Conservation (phyloP, 2,329 filamentous ascomycete genomes). For the Neocucurbitaria cava region DNA sequence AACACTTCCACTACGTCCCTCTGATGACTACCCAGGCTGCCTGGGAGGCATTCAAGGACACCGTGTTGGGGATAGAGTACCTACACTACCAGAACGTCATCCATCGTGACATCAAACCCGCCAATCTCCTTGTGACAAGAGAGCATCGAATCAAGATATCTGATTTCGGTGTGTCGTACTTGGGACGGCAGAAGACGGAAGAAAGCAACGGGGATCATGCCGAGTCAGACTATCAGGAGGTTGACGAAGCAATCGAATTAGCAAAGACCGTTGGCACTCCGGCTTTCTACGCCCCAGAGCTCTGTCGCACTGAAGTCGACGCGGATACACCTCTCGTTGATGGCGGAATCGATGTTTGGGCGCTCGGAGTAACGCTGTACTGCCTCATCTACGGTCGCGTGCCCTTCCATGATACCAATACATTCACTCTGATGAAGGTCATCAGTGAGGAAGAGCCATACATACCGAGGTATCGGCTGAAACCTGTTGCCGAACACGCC, state of each 20-base stretch:
- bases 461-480: constrained; percentile 82
- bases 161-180: constrained; percentile 97
- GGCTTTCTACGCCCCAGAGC: constrained; percentile 94
- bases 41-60: constrained; percentile 86
- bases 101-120: constrained; percentile 63
- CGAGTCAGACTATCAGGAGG: constrained; percentile 82
- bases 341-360: constrained; percentile 96
- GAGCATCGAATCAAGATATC: constrained; percentile 95
- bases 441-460: constrained; percentile 94
- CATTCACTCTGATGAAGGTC: constrained; percentile 88
- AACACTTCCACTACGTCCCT: constrained; percentile 92
- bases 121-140: constrained; percentile 86
- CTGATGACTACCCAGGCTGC: constrained; percentile 88
- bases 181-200: constrained; percentile 85
- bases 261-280: constrained; percentile 98
- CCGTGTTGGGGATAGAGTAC: constrained; percentile 91
- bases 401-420: constrained; percentile 89
- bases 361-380: constrained; percentile 92
- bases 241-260: constrained; percentile 93
- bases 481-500: constrained; percentile 65
- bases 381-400: constrained; percentile 93
- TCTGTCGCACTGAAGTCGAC: constrained; percentile 85
- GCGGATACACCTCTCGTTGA: constrained; percentile 76
- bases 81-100: constrained; percentile 65
- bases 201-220: constrained; percentile 75